Evolutionary conservation across 495 filamentous ascomycete genomes (phyloP), one percentile per base, ranked within the genome.

Genomic region (Daldinia grandis): DNA sequence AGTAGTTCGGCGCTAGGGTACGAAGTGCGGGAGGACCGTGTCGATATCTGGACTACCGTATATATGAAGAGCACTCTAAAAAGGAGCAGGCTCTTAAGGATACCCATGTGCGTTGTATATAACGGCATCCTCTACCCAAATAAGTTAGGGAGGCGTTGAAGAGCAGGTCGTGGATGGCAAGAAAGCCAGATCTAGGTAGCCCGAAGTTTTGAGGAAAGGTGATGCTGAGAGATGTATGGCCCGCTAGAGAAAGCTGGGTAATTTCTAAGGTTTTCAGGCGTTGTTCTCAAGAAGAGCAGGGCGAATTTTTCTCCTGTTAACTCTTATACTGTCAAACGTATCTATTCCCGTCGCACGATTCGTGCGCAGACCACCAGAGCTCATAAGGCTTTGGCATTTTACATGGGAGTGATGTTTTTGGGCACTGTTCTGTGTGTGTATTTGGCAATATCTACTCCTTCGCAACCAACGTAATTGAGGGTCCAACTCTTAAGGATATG

Each of bases 71-170:
- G 64, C 40, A 54, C 27, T 62, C 25, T 0, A 17, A 47, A 63
- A 31, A 19, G 21, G 38, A 64, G 27, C n/a, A 27, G 40, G 55
- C 49, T 68, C 55, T 53, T n/a, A 19, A 53, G 31, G 44, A 37
- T 40, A 65, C 25, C 31, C 42, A 62, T 58, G 27, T 69, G 58
- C 61, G 17, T 56, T 69, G 70, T 73, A 73, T 59, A 73, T 73
- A 69, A 49, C 24, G 17, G 30, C 27, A 33, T 30, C 33, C 56
- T 58, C 53, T 54, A 37, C 50, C 62, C 40, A 58, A 37, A 58
- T 28, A 24, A 28, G 15, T 10, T 15, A 35, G 33, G 57, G n/a
- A 50, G 17, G 38, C 14, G 24, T 24, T 28, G 14, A 47, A 3
- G 37, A 47, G 37, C 40, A 19, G 28, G 10, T 27, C 17, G 25